These are phyloP conservation scores for Lenzites betulinus DNA, from an alignment of 768 basidiomycete species.

Conservation along the genomic window DNA sequence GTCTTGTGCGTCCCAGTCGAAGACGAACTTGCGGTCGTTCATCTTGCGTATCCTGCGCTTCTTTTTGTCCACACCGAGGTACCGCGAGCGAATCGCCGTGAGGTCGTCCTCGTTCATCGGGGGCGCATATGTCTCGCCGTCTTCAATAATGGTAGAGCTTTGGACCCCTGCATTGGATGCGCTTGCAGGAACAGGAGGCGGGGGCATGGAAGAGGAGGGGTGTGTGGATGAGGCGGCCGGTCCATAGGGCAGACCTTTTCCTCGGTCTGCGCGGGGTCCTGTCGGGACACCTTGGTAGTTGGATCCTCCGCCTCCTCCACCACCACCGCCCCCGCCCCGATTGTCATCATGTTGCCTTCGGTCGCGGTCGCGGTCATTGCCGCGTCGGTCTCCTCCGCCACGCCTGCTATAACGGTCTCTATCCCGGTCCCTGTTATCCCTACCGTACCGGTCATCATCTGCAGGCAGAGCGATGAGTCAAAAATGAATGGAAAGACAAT, in stretches of 20 bases:
- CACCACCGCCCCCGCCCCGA: conserved; percentile 49
- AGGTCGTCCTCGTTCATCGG: conserved; percentile 84
- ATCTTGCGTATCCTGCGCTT: conserved; percentile 93
- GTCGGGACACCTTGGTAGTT: conserved; percentile 70
- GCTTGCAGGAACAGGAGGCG: conserved; percentile 41
- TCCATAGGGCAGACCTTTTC: conserved; percentile 42
- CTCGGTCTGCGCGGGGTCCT: conserved; percentile 78
- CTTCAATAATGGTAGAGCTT: conserved; percentile 33
- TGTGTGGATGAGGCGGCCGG: conserved; percentile 22
- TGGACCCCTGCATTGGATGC: conserved; percentile 19
- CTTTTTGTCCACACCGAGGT: conserved; percentile 93
- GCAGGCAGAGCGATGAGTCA: conserved; percentile 5
- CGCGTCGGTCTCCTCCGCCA: conserved; percentile 46
- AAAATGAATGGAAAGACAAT: conserved; percentile 1
- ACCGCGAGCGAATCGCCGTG: conserved; percentile 83
- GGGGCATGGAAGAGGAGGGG: conserved; percentile 48
- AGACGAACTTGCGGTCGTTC: conserved; percentile 97
- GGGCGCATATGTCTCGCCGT: conserved; percentile 48
- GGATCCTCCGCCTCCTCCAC: conserved; percentile 22
- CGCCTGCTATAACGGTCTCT: conserved; percentile 54
- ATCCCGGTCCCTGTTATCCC: conserved; percentile 38
- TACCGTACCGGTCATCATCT: conserved; percentile 43
- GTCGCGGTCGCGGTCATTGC: conserved; percentile 53
- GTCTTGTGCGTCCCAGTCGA: conserved; percentile 97
- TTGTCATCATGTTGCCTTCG: conserved; percentile 29